Percentiles rank a stretch among this genome's conserved stretches.
phyloP scores from a whole-genome alignment of 371 early-diverging fungal species.

The Mucor irregularis region DNA sequence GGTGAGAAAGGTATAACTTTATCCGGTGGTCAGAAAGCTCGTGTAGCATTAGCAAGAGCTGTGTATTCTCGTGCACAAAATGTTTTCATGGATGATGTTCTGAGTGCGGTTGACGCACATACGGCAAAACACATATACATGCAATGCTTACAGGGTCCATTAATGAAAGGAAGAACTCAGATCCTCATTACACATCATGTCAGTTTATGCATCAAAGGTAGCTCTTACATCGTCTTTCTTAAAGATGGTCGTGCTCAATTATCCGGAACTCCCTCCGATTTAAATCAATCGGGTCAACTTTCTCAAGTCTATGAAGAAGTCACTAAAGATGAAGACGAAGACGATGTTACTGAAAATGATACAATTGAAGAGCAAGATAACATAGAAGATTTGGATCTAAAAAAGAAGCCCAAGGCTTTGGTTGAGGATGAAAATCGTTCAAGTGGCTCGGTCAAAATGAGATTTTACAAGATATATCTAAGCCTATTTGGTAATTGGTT shows the following conservation, averaged over 20 bases:
- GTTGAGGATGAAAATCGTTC: conserved; percentile 31
- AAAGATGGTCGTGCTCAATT: conserved; percentile 51
- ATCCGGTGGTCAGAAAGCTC: conserved; percentile 80
- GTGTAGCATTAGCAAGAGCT: conserved; percentile 83
- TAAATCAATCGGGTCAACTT: conserved; percentile 45
- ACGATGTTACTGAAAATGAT: conserved; percentile 23
- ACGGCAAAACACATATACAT: conserved; percentile 82
- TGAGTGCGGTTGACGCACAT: conserved; percentile 85
- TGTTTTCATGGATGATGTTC: conserved; percentile 82
- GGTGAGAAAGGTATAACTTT: conserved; percentile 86
- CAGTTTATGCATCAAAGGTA: conserved; percentile 67
- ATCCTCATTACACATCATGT: conserved; percentile 91
- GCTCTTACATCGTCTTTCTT: conserved; percentile 66
- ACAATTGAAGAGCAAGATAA: conserved; percentile 19
- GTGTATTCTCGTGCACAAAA: conserved; percentile 76
- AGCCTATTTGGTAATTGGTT: conserved; percentile 36
- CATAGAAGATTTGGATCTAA: background rate
- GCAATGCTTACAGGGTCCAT: conserved; percentile 65
- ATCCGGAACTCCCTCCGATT: conserved; percentile 44
- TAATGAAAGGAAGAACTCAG: conserved; percentile 77
- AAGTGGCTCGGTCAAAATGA: conserved; percentile 43
- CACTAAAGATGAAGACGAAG: conserved; percentile 4
- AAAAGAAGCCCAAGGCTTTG: conserved; percentile 17
- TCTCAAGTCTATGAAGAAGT: conserved; percentile 41
- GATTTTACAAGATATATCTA: conserved; percentile 42